Percentiles rank a stretch among this genome's conserved stretches.
Evolutionary conservation across 495 filamentous ascomycete genomes (phyloP).

Genomic region (Rhypophila decipiens): DNA sequence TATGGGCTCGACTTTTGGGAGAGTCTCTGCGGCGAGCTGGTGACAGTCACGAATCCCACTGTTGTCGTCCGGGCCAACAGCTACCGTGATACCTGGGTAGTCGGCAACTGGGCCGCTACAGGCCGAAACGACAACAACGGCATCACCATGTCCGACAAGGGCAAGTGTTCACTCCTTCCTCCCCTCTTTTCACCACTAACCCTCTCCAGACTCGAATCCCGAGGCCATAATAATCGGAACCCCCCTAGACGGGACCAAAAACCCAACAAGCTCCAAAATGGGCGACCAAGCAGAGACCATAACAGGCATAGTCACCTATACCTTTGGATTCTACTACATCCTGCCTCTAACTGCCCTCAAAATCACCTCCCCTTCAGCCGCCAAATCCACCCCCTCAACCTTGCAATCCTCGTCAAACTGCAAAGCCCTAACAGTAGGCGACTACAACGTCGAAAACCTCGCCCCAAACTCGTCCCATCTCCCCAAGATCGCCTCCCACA

Average conservation of each 20-base stretch:
- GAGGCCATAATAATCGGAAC: constrained; percentile 53
- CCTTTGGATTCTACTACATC: constrained; percentile 55
- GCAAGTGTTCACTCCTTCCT: too few species aligned
- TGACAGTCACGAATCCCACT: constrained; percentile 42
- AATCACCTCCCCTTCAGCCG: constrained; percentile 24
- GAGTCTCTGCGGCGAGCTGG: constrained; percentile 51
- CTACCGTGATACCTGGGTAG: constrained; percentile 58
- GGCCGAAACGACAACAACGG: constrained; percentile 48
- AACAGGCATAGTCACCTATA: constrained; percentile 50
- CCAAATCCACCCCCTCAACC: constrained; percentile 32
- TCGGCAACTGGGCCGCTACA: constrained; percentile 47
- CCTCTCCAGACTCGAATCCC: too few species aligned
- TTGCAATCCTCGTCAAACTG: constrained; percentile 41
- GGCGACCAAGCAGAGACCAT: constrained; percentile 52
- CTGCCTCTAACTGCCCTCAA: constrained; percentile 48
- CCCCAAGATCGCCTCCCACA: constrained; percentile 43
- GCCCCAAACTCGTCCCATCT: constrained; percentile 40
- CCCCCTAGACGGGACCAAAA: constrained; percentile 53
- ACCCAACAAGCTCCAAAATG: constrained; percentile 46
- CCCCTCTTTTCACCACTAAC: too few species aligned
- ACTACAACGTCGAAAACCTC: constrained; percentile 60
- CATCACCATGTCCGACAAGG: constrained; percentile 45
- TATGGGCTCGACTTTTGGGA: constrained; percentile 64
- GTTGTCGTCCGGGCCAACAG: constrained; percentile 46
- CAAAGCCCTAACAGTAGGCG: constrained; percentile 45